Base-by-base conservation (phyloP, 768 basidiomycete species). In the Amanita rimosa region DNA sequence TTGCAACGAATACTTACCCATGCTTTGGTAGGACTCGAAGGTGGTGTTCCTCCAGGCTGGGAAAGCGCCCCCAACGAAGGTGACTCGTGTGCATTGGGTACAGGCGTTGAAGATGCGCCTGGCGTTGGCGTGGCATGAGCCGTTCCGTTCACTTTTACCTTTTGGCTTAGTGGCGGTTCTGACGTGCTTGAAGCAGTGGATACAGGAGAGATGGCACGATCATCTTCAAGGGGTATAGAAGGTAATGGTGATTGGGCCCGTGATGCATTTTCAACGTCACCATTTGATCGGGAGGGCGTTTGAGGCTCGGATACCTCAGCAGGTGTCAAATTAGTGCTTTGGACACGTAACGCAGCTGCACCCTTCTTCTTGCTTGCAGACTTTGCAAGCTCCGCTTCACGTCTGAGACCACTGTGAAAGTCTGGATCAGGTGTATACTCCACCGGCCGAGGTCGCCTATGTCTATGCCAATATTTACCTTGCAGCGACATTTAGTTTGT, bases 381-480 rank as follows among this genome's bases (percentile, higher is more conserved):
- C 60, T 76, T 81, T 13, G 68, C 69, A 47, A 70, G 58, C 36
- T 86, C 85, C 2, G 66, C 63, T 41, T 87, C 85, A 29, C 66
- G 68, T 55, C 58, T 60, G 39, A 70, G 75, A 10, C 73, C 75
- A 29, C 67, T 61, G 58, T 94, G 92, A 61, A 73, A 81, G 16
- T 82, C 83, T 2, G 75, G 76, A 59, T 87, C 82, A 0, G 83
- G 67, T 53, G 81, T 90, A 58, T 92, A 94, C 59, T 82, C 75
- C 38, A 88, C 82, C 6, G 86, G 85, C 3, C 87, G 74, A 4
- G 87, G 86, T 48, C 85, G 69, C 48, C 88, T 73, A 69, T 91
- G 87, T 49, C 90, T 68, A 63, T 92, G 88, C 83, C 85, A 94
- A 67, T 76, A 92, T 65, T 92, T 93, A 52, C 91, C 89, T 93